These are phyloP conservation scores for Ophiostoma piceae DNA, from an alignment of 2,329 filamentous ascomycete genomes.

Conservation along the genomic window DNA sequence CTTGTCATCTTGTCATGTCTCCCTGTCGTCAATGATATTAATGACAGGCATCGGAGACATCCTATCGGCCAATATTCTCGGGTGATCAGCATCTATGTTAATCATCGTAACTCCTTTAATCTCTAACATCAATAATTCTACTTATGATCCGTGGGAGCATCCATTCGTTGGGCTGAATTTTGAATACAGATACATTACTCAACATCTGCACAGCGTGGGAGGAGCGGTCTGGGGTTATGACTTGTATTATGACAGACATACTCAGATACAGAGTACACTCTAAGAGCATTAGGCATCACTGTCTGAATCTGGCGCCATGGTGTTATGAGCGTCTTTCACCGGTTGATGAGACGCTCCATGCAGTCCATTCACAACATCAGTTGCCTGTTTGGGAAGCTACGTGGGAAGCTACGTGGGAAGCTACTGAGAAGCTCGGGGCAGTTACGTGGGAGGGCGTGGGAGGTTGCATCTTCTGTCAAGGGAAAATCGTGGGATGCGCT, in stretches of 20 bases:
- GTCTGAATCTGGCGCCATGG: no score
- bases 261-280: no score
- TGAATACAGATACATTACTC: no score
- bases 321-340: no score
- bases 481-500: neutral
- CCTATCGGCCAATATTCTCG: neutral
- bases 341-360: no score
- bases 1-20: neutral
- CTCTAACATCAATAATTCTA: neutral
- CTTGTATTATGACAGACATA: no score
- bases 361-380: neutral
- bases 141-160: neutral
- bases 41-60: neutral
- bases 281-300: no score
- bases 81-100: no score
- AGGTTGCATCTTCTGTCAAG: neutral
- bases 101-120: no score
- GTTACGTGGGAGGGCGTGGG: constrained; percentile 10
- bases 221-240: neutral
- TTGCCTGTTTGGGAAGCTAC: neutral
- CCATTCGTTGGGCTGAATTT: neutral
- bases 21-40: neutral
- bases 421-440: neutral
- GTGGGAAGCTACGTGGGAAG: constrained; percentile 1
- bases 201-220: neutral